Percentiles rank a stretch among this genome's conserved stretches.
phyloP scores from a whole-genome alignment of 805 yeast species.

The Dipodascus albidus region DNA sequence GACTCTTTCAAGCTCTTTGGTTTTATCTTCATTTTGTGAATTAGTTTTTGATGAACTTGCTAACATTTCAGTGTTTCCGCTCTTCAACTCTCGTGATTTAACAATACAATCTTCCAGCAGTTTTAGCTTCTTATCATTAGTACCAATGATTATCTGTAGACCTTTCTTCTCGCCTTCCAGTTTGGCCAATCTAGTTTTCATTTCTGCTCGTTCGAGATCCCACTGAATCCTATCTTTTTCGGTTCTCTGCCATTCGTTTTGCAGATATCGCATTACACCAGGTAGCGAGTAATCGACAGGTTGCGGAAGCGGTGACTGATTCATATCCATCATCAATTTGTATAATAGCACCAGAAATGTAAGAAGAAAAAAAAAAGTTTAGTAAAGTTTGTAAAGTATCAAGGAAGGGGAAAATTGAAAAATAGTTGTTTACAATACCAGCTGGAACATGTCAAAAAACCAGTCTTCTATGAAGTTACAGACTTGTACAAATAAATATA shows the following conservation, averaged over 20 bases:
- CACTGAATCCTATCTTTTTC: constrained; percentile 50
- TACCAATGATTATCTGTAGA: constrained; percentile 19
- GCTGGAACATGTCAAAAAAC: too few species aligned
- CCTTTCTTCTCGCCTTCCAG: constrained; percentile 43
- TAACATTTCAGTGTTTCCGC: not conserved
- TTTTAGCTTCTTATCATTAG: constrained; percentile 17
- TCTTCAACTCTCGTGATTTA: not conserved
- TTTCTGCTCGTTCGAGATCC: constrained; percentile 50
- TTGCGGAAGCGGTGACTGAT: constrained; percentile 1
- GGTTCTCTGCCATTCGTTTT: constrained; percentile 48
- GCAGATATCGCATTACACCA: constrained; percentile 54
- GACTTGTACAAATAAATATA: too few species aligned
- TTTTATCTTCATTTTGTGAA: not conserved
- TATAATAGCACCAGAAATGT: too few species aligned
- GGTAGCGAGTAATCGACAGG: constrained; percentile 14
- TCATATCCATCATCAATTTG: not conserved
- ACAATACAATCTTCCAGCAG: constrained; percentile 18
- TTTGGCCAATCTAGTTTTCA: constrained; percentile 39
- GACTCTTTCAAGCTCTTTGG: not conserved
- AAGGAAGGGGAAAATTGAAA: too few species aligned
- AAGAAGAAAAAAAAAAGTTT: too few species aligned
- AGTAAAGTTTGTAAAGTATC: too few species aligned
- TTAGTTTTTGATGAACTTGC: not conserved
- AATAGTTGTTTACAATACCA: too few species aligned
- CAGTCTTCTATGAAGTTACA: too few species aligned